Evolutionary conservation across 2,329 filamentous ascomycete genomes (phyloP), one percentile per base, ranked within the genome.

Genomic region (Diaporthe amygdali): DNA sequence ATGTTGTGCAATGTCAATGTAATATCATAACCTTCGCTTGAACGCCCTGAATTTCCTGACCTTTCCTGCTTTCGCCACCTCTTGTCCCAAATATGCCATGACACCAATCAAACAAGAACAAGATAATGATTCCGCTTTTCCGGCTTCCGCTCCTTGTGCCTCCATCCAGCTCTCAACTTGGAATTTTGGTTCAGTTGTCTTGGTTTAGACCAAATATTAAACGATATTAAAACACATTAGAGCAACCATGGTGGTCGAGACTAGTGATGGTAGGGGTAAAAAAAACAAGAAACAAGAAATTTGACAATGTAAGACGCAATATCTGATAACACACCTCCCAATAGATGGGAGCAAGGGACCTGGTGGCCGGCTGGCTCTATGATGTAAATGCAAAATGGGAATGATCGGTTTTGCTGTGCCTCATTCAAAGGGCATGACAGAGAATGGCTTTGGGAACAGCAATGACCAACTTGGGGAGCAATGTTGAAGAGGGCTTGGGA

Each of bases 321-420:
- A 27, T 47, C 39, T 39, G 51, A 47, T 61, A 72, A 70, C 71
- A 70, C 37, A 67, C 54, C 71, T 70, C 70, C 61, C 67, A 47
- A 17, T 27, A 7, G 17, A 41, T 41, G 67, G 70, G 70, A 72
- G 54, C 37, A 70, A 72, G 69, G 59, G 67, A 67, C 54, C 61
- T 67, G 61, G 66, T 69, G 66, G 61, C 51, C 22, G 49, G 47
- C 47, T 56, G 46, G 46, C 51, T 70, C 59, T 70, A 61, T 72
- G 59, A 54, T 69, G 67, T 67, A 70, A 66, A 63, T 72, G 61
- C 67, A 61, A 56, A 37, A 67, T 49, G 44, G 70, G 37, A 7
- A 59, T 41, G 37, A 27, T 30, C 70, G 32, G 52, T 55, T 47
- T 20, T 70, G 66, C 39, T 37, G 54, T 49, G 32, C 41, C 55